phyloP scores from a whole-genome alignment of 2,329 filamentous ascomycete species.

The Monosporascus sp. region DNA sequence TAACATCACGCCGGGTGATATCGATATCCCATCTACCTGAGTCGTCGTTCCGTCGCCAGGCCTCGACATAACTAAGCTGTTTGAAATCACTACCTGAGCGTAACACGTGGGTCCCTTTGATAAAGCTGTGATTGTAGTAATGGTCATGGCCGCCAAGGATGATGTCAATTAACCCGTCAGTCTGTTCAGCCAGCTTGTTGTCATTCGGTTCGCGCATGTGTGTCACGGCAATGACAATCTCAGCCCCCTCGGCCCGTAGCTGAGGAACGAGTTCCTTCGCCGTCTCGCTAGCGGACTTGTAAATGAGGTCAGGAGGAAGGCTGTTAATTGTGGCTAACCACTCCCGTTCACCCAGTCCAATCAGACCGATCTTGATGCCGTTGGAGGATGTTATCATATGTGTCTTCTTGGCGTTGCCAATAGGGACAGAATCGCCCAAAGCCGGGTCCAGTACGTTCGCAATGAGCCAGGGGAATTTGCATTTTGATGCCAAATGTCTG shows the following conservation, averaged over 20 bases:
- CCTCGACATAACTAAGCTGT: constrained; percentile 84
- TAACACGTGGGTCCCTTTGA: constrained; percentile 79
- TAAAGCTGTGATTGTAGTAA: constrained; percentile 72
- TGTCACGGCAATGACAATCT: constrained; percentile 76
- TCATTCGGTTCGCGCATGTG: constrained; percentile 89
- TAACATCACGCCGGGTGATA: constrained; percentile 70
- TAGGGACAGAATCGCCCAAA: constrained; percentile 66
- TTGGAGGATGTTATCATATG: constrained; percentile 75
- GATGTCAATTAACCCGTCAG: constrained; percentile 72
- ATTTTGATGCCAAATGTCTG: constrained; percentile 65
- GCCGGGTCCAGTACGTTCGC: constrained; percentile 85
- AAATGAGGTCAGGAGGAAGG: constrained; percentile 75
- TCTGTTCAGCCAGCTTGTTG: constrained; percentile 73
- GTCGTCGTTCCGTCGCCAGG: constrained; percentile 45
- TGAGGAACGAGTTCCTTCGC: constrained; percentile 70
- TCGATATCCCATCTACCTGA: constrained; percentile 67
- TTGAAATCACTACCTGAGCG: constrained; percentile 89
- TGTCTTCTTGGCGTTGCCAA: constrained; percentile 72
- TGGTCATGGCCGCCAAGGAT: constrained; percentile 89
- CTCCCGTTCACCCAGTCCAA: constrained; percentile 81
- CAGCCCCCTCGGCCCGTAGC: constrained; percentile 70
- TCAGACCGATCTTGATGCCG: constrained; percentile 79
- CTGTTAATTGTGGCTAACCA: constrained; percentile 88
- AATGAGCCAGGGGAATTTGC: constrained; percentile 83
- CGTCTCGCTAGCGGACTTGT: constrained; percentile 71